Evolutionary conservation across 768 basidiomycete species (phyloP).

Genomic region (Mycena capillaripes): DNA sequence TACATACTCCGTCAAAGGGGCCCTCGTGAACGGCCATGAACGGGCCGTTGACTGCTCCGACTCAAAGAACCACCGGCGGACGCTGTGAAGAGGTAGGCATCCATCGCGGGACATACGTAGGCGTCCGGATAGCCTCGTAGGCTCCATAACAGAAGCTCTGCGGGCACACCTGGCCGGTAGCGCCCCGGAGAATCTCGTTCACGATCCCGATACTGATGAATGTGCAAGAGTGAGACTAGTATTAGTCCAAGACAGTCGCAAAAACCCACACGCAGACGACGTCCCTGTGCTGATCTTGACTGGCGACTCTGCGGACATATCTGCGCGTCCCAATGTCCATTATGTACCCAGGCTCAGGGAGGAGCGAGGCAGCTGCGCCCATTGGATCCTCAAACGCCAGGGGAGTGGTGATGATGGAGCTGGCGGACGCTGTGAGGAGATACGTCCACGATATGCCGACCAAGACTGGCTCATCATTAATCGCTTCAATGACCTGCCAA

Average conservation of each 20-base stretch:
- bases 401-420: conserved; percentile 38
- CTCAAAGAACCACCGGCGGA: conserved; percentile 44
- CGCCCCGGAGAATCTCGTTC: conserved; percentile 72
- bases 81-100: conserved; percentile 28
- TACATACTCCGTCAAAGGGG: conserved; percentile 68
- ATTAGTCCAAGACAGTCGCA: conserved; percentile 7
- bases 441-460: conserved; percentile 81
- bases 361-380: too few relatives aligned
- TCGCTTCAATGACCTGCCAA: conserved; percentile 74
- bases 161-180: conserved; percentile 64
- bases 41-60: conserved; percentile 70
- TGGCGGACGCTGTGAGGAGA: conserved; percentile 59
- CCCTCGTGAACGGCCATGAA: conserved; percentile 76
- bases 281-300: conserved; percentile 81
- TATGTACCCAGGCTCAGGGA: too few relatives aligned
- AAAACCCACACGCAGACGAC: conserved; percentile 73
- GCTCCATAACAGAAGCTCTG: conserved; percentile 61
- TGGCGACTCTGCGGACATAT: conserved; percentile 89
- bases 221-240: conserved; percentile 1
- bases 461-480: conserved; percentile 86
- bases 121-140: conserved; percentile 58
- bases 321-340: conserved; percentile 91
- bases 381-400: conserved; percentile 62
- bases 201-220: conserved; percentile 66
- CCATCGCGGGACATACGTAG: conserved; percentile 49